Base-by-base conservation (phyloP, 1,284 basidiomycete genomes). In the Ustilago crameri region DNA sequence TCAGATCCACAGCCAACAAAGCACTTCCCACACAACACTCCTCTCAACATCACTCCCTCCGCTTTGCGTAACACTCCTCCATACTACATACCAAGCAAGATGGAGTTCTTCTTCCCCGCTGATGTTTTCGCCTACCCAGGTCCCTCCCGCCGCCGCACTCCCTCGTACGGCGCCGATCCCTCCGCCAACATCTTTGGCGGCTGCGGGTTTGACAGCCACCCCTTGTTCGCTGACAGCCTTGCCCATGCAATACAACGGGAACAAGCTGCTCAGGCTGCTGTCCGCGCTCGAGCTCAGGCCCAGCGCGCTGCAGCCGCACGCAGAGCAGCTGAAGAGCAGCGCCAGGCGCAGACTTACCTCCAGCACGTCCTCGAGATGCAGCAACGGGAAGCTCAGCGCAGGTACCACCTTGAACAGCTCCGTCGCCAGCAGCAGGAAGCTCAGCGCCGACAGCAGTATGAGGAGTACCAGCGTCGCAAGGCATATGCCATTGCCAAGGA, bases 91-190 rank as follows among this genome's bases (percentile, higher is more conserved):
- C 18, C 17, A 40, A 40, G 38, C 12, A 45, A 22, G 26, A 74
- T 74, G 70, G 70, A 74, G 65, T 74, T 74, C 61, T 74, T 65
- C 70, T 63, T 74, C 55, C 70, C 70, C 51, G 54, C 65, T 58
- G 70, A 74, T 51, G 61, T 74, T 43, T 69, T 69, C 35, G 35
- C 70, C 51, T 61, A 69, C 53, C 70, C 66, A 17, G 51, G 49
- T 35, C 63, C 58, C 32, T 55, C 55, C 44, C 47, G 55, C 20
- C 9, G 34, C 32, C 59, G 51, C 47, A 53, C 52, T 26, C 27
- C 34, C 32, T 40, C 65, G 0, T 62, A 27, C 35, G 47, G 42
- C 20, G 58, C 58, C 10, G 57, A 54, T 17, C 65, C 57, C 40
- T 68, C 65, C 14, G 35, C 35, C 69, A 63, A 63, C 55, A n/a